Conservation (phyloP, 2,329 filamentous ascomycete species). For the Microcera coccophila region DNA sequence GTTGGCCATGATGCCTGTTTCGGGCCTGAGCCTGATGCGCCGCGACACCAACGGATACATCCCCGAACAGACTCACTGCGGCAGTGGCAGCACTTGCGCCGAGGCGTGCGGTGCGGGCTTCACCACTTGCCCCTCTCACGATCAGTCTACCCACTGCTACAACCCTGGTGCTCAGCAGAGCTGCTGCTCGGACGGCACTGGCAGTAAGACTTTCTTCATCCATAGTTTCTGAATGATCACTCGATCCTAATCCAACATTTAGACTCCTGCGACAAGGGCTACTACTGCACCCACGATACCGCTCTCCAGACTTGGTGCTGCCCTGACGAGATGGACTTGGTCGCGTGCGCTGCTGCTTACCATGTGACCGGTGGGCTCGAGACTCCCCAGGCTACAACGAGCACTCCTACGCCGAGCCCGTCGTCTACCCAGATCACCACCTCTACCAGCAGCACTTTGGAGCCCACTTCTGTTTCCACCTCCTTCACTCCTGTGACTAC, state of each 20-base stretch:
- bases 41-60: slow-evolving; percentile 47
- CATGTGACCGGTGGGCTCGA: slow-evolving; percentile 46
- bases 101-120: slow-evolving; percentile 52
- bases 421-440: slow-evolving; percentile 21
- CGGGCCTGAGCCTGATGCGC: slow-evolving; percentile 40
- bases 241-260: background rate
- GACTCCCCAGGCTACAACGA: slow-evolving; percentile 33
- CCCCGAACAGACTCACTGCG: slow-evolving; percentile 47
- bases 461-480: slow-evolving; percentile 22
- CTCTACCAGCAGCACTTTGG: slow-evolving; percentile 26
- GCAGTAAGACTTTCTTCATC: slow-evolving; percentile 47
- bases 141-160: slow-evolving; percentile 55
- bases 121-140: slow-evolving; percentile 47
- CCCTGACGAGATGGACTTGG: slow-evolving; percentile 51
- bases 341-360: slow-evolving; percentile 52
- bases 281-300: slow-evolving; percentile 58
- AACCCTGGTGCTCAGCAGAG: slow-evolving; percentile 48
- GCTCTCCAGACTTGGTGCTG: slow-evolving; percentile 56
- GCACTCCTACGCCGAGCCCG: slow-evolving; percentile 19
- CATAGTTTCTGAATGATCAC: no score
- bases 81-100: slow-evolving; percentile 48
- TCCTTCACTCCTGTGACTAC: slow-evolving; percentile 12
- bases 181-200: slow-evolving; percentile 55
- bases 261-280: slow-evolving; percentile 60
- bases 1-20: slow-evolving; percentile 35